Conservation (phyloP, 1,139 yeast genomes). For the Scheffersomyces parashehatae region DNA sequence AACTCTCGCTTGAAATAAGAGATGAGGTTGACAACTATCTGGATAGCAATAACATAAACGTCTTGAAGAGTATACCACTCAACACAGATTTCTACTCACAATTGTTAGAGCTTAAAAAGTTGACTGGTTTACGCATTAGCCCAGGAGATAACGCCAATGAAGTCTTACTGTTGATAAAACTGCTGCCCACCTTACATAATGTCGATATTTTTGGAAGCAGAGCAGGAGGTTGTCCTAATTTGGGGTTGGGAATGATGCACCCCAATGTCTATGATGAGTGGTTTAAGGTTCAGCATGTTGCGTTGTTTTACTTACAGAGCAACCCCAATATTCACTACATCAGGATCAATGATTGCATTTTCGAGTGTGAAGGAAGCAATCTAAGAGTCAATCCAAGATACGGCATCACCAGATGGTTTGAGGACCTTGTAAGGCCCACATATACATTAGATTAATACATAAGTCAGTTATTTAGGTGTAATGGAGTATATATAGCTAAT, state of each 20-base stretch:
- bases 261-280: constrained; percentile 60
- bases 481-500: too few species aligned
- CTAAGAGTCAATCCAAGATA: constrained; percentile 38
- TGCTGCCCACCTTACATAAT: constrained; percentile 29
- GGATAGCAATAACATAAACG: constrained; percentile 5
- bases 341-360: constrained; percentile 41
- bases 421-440: constrained; percentile 18
- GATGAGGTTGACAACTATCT: constrained; percentile 21
- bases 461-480: too few species aligned
- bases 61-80: constrained; percentile 9
- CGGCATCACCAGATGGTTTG: constrained; percentile 47
- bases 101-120: constrained; percentile 13
- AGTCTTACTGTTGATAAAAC: constrained; percentile 23
- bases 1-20: constrained; percentile 45
- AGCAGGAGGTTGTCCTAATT: constrained; percentile 56
- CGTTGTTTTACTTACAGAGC: constrained; percentile 31
- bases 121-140: constrained; percentile 43
- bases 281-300: constrained; percentile 58
- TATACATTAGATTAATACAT: neutral
- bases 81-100: constrained; percentile 8
- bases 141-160: constrained; percentile 29
- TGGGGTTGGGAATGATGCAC: constrained; percentile 55
- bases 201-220: constrained; percentile 53
- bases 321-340: constrained; percentile 39
- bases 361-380: constrained; percentile 22